Base-by-base conservation (phyloP, 306 rosid genomes). In the Cucumis hystrix region DNA sequence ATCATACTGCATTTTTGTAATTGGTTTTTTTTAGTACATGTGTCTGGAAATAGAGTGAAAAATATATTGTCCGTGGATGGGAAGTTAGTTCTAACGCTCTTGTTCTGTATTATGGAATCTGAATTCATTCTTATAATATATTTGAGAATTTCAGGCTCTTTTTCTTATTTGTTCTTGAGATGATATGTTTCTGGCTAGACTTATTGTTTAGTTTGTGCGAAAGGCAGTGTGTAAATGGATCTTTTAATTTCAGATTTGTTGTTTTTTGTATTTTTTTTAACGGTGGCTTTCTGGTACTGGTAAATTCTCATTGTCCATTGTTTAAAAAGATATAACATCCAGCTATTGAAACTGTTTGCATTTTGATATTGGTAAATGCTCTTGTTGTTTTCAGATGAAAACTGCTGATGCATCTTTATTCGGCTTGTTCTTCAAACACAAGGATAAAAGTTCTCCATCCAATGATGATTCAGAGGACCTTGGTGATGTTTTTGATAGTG, bases 391-490 rank as follows among this genome's bases (percentile, higher is more conserved):
- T 25, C 76, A 47, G 76, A 72, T 72, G 76, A 51, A 51, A 28
- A 8, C 61, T 51, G 8, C 12, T 4, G 28, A 51, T 28, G 61
- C 76, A 8, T 72, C 61, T 16, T 54, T 51, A 39, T 51, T 51
- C 60, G 51, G 41, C 20, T 4, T 49, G 23, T 72, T 72, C 16
- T 72, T 8, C 76, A 51, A 51, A 72, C 35, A 5, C 30, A 72
- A 51, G 45, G 45, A 49, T 51, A 30, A 51, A 51, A 0, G 8
- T 14, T 72, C 76, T 51, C 23, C n/a, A 15, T 47, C 76, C 37
- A 91, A 41, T 43, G 74, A 47, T 23, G 76, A 51, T 20, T 72
- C 60, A 4, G 76, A 72, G 40, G 61, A 72, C 61, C 43, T 72
- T 72, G 61, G 76, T 16, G 76, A 72, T 72, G n/a, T 72, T 72